Conservation (phyloP, 75 land plant genomes). For the Pinus tabuliformis region DNA sequence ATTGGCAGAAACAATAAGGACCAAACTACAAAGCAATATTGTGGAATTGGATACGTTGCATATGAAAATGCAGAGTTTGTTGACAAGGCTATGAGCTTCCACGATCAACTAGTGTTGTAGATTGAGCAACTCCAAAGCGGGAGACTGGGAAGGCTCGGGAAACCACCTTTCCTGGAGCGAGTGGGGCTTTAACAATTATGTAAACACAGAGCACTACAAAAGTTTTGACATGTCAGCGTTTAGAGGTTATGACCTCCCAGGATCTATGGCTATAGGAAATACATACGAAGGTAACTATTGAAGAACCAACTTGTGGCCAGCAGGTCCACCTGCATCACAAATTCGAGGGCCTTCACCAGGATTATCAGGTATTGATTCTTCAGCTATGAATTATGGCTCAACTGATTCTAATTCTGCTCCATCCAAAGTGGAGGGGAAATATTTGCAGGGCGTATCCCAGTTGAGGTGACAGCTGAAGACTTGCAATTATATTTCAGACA, state of each 20-base stretch:
- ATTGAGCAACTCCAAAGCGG: too few species aligned
- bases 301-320: not conserved
- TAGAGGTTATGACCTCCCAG: not conserved
- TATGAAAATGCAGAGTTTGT: too few species aligned
- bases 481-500: conserved; percentile 13
- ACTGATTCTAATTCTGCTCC: not conserved
- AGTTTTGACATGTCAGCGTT: conserved; percentile 15
- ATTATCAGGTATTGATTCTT: not conserved
- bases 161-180: conserved; percentile 14
- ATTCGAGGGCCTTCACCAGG: not conserved
- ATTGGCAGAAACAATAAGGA: too few species aligned
- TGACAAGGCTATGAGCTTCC: too few species aligned
- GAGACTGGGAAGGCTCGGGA: conserved; percentile 19
- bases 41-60: too few species aligned
- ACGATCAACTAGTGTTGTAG: too few species aligned
- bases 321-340: not conserved
- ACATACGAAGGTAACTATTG: not conserved
- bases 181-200: conserved; percentile 8
- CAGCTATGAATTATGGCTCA: not conserved
- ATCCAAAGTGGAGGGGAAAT: conserved; percentile 8
- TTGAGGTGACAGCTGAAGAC: conserved; percentile 21
- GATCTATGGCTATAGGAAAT: not conserved
- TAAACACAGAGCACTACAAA: conserved; percentile 11
- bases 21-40: too few species aligned
- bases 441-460: conserved; percentile 26